These are phyloP conservation scores for Cryptococcus sp. DNA, from an alignment of 1,284 basidiomycete species.

Conservation along the genomic window DNA sequence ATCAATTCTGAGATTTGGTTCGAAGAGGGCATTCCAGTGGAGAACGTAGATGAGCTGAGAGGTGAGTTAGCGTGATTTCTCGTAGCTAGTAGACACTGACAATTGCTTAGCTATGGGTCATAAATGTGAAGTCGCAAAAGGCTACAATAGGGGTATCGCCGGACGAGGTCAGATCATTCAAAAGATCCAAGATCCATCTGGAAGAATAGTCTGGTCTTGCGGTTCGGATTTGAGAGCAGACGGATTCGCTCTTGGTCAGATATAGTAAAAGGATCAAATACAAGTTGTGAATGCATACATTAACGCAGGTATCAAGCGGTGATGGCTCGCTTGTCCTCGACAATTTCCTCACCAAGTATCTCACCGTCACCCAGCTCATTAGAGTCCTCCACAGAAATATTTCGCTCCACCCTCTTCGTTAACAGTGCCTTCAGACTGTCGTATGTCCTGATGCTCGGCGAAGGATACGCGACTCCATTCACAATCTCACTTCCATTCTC, in stretches of 20 bases:
- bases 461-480: too few relatives aligned
- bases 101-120: constrained; percentile 71
- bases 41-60: constrained; percentile 59
- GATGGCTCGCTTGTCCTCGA: too few relatives aligned
- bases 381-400: too few relatives aligned
- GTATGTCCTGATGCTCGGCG: too few relatives aligned
- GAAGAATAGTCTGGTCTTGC: constrained; percentile 71
- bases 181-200: constrained; percentile 63
- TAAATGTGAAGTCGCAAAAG: constrained; percentile 60
- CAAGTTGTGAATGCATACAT: too few relatives aligned
- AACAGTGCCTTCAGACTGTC: too few relatives aligned
- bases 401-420: too few relatives aligned
- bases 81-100: not conserved
- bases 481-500: too few relatives aligned
- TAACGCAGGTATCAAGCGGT: too few relatives aligned
- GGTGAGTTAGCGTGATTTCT: constrained; percentile 49
- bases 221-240: constrained; percentile 82
- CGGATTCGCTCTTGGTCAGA: constrained; percentile 82
- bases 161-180: constrained; percentile 92
- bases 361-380: too few relatives aligned
- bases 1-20: constrained; percentile 79
- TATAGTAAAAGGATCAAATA: constrained; percentile 47
- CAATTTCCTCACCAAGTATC: too few relatives aligned
- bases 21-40: constrained; percentile 71
- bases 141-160: constrained; percentile 64